Evolutionary conservation across 2,329 filamentous ascomycete species (phyloP), one percentile per base, ranked within the genome.

Genomic region (Ilyonectria mors-panacis): DNA sequence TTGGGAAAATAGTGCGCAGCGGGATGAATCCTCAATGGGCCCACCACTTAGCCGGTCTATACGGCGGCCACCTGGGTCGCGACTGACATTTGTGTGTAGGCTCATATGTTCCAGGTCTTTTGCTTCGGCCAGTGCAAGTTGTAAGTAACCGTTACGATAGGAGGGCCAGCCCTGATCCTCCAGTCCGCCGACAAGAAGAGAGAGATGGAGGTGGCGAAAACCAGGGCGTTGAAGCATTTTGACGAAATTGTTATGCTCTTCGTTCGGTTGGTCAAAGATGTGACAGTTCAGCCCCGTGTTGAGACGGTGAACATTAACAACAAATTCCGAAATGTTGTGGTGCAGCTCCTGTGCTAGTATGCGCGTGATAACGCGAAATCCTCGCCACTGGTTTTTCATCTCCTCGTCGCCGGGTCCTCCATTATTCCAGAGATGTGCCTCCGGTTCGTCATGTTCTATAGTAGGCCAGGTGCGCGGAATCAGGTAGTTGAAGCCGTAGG

Each of bases 401-500:
- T 12, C 19, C n/a, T 68, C 61, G 0, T 12, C 12, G 2, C 17
- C 4, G 15, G 39, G 39, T n/a, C 39, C 39, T n/a, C 17, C 39
- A n/a, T n/a, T 19, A 42, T 42, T 19, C 39, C 39, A 42, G 17
- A 9, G 17, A 42, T 42, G 39, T 1, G 39, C 39, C 39, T 19
- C 17, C 17, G 39, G 39, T 9, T 42, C 39, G 39, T 42, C 39
- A 42, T 42, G 19, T 53, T 23, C 69, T 65, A 66, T n/a, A 35
- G 19, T 15, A 1, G 59, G 70, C 70, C 73, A 75, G 6, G 78
- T 76, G 17, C 74, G 76, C 6, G 80, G 77, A 10, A 81, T 70
- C 1, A 79, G 79, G 63, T 84, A 83, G 26, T 79, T 79, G 42
- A 85, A 82, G 4, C 80, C 79, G 2, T 65, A 53, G 0, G 81